Evolutionary conservation across 2,329 filamentous ascomycete genomes (phyloP).

Genomic region (Simplicillium sp.): DNA sequence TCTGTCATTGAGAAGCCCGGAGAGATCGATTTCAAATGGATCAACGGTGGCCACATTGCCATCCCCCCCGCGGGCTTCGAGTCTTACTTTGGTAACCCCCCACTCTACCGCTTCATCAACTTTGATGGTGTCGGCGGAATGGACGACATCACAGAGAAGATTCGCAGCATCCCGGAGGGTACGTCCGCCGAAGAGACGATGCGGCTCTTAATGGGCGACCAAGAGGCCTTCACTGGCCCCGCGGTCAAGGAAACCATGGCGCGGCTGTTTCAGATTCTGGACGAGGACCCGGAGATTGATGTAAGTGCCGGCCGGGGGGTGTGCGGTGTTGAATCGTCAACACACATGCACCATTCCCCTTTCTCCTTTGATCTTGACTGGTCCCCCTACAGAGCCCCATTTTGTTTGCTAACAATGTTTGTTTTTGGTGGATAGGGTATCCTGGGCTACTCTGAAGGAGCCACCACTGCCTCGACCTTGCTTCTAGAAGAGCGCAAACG

Average conservation of each 20-base stretch:
- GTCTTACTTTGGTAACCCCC: conserved; percentile 45
- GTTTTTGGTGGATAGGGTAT: conserved; percentile 26
- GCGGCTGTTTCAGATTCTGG: conserved; percentile 31
- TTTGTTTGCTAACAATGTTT: background rate
- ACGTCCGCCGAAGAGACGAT: conserved; percentile 46
- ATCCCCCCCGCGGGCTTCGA: conserved; percentile 43
- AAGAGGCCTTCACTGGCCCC: conserved; percentile 8
- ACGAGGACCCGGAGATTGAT: conserved; percentile 25
- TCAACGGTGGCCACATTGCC: conserved; percentile 39
- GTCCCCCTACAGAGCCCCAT: too few species aligned
- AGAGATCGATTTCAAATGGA: conserved; percentile 32
- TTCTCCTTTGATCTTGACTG: too few species aligned
- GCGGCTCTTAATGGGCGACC: conserved; percentile 34
- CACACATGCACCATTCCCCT: too few species aligned
- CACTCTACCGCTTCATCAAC: conserved; percentile 46
- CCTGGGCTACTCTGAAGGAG: conserved; percentile 52
- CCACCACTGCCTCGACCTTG: conserved; percentile 42
- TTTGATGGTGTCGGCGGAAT: conserved; percentile 30
- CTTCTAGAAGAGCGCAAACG: conserved; percentile 39
- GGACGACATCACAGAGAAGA: conserved; percentile 37
- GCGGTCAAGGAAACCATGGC: conserved; percentile 10
- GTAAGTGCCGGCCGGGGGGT: conserved; percentile 8
- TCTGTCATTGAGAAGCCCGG: conserved; percentile 9
- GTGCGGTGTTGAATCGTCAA: background rate
- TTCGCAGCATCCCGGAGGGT: conserved; percentile 44